phyloP scores from a whole-genome alignment of 257 asterid genomes.

The Ophiorrhiza pumila region DNA sequence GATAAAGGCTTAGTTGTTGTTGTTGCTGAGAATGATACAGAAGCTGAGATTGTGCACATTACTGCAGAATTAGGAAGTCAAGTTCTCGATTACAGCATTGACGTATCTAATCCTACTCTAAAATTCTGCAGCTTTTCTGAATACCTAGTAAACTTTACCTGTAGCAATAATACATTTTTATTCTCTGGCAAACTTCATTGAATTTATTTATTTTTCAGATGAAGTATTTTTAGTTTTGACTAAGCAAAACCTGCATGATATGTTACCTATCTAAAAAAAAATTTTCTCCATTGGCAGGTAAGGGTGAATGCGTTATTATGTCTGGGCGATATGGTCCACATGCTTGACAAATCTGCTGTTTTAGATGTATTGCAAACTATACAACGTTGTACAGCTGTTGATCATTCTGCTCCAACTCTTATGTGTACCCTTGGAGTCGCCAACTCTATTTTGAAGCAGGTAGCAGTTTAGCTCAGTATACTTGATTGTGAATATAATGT shows the following conservation, averaged over 20 bases:
- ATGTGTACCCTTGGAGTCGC: slow-evolving; percentile 98
- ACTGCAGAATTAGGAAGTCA: not conserved
- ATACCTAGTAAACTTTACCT: not conserved
- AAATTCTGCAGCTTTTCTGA: not conserved
- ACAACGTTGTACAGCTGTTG: slow-evolving; percentile 95
- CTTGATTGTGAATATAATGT: not conserved
- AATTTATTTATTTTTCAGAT: not conserved
- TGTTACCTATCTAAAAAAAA: too few relatives aligned
- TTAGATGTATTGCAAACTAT: slow-evolving; percentile 80
- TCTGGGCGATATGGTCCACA: slow-evolving; percentile 81
- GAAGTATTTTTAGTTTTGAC: not conserved
- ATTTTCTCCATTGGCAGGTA: slow-evolving; percentile 54
- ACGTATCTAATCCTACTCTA: not conserved
- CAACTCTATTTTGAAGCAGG: slow-evolving; percentile 90
- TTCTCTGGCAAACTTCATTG: not conserved
- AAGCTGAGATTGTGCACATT: not conserved
- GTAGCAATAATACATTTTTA: not conserved
- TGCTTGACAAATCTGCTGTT: slow-evolving; percentile 75
- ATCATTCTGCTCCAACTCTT: slow-evolving; percentile 97
- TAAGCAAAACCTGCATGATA: too few relatives aligned
- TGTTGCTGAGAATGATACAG: not conserved
- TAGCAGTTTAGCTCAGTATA: slow-evolving; percentile 21
- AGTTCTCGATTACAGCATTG: not conserved
- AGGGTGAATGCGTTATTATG: slow-evolving; percentile 94
- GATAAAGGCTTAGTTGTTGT: too few relatives aligned